Conservation (phyloP, 306 rosid species). For the Crotalaria pallida region DNA sequence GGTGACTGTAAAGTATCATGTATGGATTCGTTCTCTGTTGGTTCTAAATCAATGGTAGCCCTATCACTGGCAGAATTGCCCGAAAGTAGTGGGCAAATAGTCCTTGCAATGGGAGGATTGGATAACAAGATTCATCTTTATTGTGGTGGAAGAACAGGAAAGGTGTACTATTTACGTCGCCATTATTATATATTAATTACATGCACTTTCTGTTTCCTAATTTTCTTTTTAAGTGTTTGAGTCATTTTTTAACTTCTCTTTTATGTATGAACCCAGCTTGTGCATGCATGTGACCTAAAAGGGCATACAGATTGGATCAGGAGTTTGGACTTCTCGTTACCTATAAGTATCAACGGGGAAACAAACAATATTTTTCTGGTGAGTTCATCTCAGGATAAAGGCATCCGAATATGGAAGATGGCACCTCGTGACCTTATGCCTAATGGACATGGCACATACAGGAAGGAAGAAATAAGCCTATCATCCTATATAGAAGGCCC, state of each 20-base stretch:
- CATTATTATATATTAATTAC: not conserved
- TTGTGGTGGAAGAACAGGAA: constrained; percentile 69
- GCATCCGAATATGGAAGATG: constrained; percentile 92
- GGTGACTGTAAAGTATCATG: constrained; percentile 64
- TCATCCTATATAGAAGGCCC: constrained; percentile 94
- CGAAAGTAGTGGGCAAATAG: constrained; percentile 53
- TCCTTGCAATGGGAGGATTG: constrained; percentile 94
- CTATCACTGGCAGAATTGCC: constrained; percentile 82
- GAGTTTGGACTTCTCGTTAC: constrained; percentile 88
- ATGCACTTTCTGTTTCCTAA: constrained; percentile 1
- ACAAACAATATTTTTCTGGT: constrained; percentile 64
- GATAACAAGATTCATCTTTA: constrained; percentile 94
- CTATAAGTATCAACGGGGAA: constrained; percentile 44
- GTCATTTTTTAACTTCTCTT: constrained; percentile 3
- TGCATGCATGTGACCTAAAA: constrained; percentile 76
- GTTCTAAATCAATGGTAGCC: constrained; percentile 83
- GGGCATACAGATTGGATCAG: constrained; percentile 99
- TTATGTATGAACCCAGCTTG: constrained; percentile 47
- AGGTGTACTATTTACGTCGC: constrained; percentile 40
- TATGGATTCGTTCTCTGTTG: constrained; percentile 65
- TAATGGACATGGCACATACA: constrained; percentile 33
- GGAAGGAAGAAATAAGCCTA: constrained; percentile 55
- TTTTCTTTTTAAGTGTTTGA: constrained; percentile 5
- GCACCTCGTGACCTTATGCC: constrained; percentile 29
- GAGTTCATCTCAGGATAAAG: constrained; percentile 90